Percentiles rank a stretch among this genome's conserved stretches.
phyloP scores from a whole-genome alignment of 345 rosid genomes.

The Eutrema japonicum region DNA sequence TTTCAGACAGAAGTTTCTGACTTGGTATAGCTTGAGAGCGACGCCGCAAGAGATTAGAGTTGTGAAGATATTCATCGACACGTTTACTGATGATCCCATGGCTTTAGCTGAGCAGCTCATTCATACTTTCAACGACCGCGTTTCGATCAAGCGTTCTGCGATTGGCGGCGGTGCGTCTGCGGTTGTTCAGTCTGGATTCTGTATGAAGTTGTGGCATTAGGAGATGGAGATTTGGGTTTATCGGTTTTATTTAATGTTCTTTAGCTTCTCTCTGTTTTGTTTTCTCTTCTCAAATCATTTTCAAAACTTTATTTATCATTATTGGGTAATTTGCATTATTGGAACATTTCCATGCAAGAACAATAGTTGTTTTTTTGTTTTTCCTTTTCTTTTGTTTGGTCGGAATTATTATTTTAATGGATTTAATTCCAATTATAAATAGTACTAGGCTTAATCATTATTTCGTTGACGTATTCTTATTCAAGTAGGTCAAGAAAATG shows the following conservation, averaged over 20 bases:
- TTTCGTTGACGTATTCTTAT: background rate
- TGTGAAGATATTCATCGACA: constrained; percentile 82
- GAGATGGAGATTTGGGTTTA: constrained; percentile 18
- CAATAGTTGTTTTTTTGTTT: background rate
- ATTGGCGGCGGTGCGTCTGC: constrained; percentile 49
- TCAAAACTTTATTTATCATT: constrained; percentile 25
- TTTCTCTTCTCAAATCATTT: background rate
- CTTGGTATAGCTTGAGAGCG: constrained; percentile 95
- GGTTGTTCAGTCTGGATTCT: constrained; percentile 80
- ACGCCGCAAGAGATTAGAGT: constrained; percentile 78
- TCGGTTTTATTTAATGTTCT: constrained; percentile 7
- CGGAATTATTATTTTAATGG: constrained; percentile 27
- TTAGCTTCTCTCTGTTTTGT: constrained; percentile 12
- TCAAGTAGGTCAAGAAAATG: background rate
- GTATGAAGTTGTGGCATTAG: constrained; percentile 97
- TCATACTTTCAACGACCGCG: constrained; percentile 76
- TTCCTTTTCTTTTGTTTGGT: background rate
- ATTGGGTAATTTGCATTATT: constrained; percentile 39
- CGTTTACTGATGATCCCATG: constrained; percentile 72
- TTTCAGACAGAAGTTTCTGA: constrained; percentile 94
- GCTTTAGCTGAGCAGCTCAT: constrained; percentile 94
- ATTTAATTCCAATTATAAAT: constrained; percentile 19
- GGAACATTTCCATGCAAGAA: constrained; percentile 49
- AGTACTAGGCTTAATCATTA: background rate
- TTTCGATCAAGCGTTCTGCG: constrained; percentile 60